Evolutionary conservation across 192 early-diverging fungal genomes (phyloP), one percentile per base, ranked within the genome.

Genomic region (Spinellus fusiger): DNA sequence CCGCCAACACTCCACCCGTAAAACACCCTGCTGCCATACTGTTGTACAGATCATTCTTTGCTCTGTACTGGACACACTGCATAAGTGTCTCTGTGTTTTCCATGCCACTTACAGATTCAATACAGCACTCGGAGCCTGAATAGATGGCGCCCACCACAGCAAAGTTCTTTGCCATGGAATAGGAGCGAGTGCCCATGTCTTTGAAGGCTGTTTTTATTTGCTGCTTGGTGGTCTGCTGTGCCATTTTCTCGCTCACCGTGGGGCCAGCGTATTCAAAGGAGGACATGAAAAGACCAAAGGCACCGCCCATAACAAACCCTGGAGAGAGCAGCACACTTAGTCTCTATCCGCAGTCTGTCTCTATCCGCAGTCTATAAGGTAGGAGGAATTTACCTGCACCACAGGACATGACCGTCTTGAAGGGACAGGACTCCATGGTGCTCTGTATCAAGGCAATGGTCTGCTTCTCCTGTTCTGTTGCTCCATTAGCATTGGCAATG

Each of bases 41-140:
- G 67, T 97, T 99, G 72, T 90, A 92, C 22, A 94, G 75, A 65
- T 99, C 96, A 73, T 97, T 92, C 66, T 93, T 94, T 7, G 90
- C 96, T 23, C 96, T 86, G 66, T 95, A 98, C 81, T 87, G 76
- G 2, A 56, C 25, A 52, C 13, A 49, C 31, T 18, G 31, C 1
- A 31, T 18, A 63, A 34, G 28, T 15, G 9, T 16, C 29, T 28
- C 15, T 29, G 3, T 59, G 8, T 52, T 4, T 33, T 28, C 13
- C 28, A 22, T 15, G 10, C 16, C 26, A 76, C 82, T 59, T 74
- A 89, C 85, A 7, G 86, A 83, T 79, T 99, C 96, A 59, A 97
- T 95, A 70, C 90, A 80, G 65, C 96, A 97, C 73, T 99, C 96
- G 3, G 92, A 86, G 5, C 90, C 88, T 26, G 94, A 86, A 77